Percentiles rank a stretch among this genome's conserved stretches.
Conservation (phyloP, 1,284 basidiomycete genomes). For the Bondarzewia mesenterica region DNA sequence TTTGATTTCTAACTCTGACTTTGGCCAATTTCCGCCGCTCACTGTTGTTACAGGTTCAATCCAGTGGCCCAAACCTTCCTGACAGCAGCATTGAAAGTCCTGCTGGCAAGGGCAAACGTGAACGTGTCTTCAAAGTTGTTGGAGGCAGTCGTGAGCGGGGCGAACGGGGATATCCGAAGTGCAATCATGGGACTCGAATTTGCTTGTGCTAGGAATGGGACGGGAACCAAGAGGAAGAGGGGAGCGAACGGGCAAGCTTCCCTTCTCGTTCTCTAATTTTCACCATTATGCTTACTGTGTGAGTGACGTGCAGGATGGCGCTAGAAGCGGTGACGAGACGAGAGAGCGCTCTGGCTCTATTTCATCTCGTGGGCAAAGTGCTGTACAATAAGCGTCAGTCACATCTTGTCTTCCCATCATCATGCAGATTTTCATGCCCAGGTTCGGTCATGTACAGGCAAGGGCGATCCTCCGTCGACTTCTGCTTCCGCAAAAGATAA, state of each 20-base stretch:
- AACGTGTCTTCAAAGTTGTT: constrained; percentile 55
- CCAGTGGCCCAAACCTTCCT: constrained; percentile 85
- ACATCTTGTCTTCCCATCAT: background rate
- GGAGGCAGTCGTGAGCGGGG: constrained; percentile 68
- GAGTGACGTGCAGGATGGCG: constrained; percentile 8
- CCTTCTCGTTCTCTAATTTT: background rate
- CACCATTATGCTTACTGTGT: background rate
- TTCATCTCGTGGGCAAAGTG: constrained; percentile 90
- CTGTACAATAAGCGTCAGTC: constrained; percentile 89
- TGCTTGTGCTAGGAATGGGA: constrained; percentile 36
- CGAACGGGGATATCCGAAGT: constrained; percentile 87
- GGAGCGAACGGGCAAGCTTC: constrained; percentile 18
- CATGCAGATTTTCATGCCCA: background rate
- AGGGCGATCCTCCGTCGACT: constrained; percentile 52
- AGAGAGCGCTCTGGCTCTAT: constrained; percentile 83
- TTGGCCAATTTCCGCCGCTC: background rate
- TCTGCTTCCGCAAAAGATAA: constrained; percentile 49
- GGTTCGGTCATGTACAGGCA: constrained; percentile 40
- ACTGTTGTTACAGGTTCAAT: constrained; percentile 60
- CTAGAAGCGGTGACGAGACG: constrained; percentile 71
- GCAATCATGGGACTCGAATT: constrained; percentile 93
- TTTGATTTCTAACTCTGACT: constrained; percentile 3
- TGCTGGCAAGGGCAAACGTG: constrained; percentile 32
- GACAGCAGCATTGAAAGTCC: constrained; percentile 65
- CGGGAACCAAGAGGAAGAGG: constrained; percentile 21